A percentile compares a stretch with the other conserved stretches of the same genome.
Evolutionary conservation across 331 rosid genomes (phyloP).

Genomic region (Rosa hybrid): DNA sequence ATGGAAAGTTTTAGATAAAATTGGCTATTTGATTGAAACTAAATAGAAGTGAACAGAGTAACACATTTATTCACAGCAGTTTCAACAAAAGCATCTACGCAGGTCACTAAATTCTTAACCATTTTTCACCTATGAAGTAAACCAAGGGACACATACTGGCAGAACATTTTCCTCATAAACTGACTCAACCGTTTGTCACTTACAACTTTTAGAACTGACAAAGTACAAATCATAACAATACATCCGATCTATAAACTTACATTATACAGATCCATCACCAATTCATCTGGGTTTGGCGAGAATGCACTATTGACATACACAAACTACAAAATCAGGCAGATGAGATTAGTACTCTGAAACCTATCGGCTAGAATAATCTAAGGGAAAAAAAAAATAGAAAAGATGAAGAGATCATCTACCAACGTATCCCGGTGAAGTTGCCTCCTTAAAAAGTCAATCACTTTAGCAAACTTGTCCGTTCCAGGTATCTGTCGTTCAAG

Average conservation of each 20-base stretch:
- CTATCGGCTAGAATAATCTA: neutral
- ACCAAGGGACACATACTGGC: neutral
- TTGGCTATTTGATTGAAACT: neutral
- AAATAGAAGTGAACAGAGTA: neutral
- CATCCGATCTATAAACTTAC: slow-evolving; percentile 43
- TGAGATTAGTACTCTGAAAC: slow-evolving; percentile 14
- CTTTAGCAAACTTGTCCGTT: slow-evolving; percentile 84
- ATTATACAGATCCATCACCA: slow-evolving; percentile 71
- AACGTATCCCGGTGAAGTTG: slow-evolving; percentile 82
- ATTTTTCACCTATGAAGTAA: neutral
- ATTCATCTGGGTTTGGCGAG: slow-evolving; percentile 86
- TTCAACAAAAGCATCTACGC: neutral
- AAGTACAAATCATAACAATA: neutral
- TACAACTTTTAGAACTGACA: neutral
- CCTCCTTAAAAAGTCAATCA: slow-evolving; percentile 79
- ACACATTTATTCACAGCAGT: slow-evolving; percentile 2
- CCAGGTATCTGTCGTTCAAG: slow-evolving; percentile 55
- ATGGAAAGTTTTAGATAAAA: neutral
- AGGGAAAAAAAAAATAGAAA: neutral
- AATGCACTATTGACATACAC: slow-evolving; percentile 85
- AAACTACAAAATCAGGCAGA: slow-evolving; percentile 55
- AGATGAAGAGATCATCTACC: slow-evolving; percentile 44
- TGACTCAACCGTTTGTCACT: neutral
- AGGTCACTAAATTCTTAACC: slow-evolving; percentile 3
- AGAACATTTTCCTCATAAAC: neutral